These are phyloP conservation scores for Wickerhamomyces ciferrii DNA, from an alignment of 805 yeast species.

Conservation along the genomic window DNA sequence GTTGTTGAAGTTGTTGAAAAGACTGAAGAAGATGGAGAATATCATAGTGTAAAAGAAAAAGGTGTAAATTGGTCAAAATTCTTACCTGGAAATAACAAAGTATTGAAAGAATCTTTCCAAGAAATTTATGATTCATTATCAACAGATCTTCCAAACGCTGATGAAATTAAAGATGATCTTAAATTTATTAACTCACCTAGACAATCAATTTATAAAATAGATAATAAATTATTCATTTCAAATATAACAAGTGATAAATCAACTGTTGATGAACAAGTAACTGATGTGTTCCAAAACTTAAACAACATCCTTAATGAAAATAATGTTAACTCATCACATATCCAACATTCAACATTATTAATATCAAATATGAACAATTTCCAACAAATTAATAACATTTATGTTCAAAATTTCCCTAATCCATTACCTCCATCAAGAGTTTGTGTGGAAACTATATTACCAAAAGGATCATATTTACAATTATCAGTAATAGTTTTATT, in stretches of 20 bases:
- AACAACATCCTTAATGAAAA: constrained; percentile 25
- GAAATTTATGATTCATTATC: constrained; percentile 23
- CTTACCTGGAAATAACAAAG: constrained; percentile 5
- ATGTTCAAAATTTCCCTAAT: constrained; percentile 46
- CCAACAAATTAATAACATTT: constrained; percentile 52
- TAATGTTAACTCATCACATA: constrained; percentile 34
- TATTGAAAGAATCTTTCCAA: constrained; percentile 37
- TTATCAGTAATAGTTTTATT: constrained; percentile 54
- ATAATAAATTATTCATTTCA: constrained; percentile 34
- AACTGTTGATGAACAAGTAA: constrained; percentile 38
- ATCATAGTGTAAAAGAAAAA: constrained; percentile 11
- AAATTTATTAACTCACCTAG: neutral
- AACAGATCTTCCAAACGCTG: neutral
- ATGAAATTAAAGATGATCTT: neutral
- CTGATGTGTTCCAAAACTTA: constrained; percentile 44
- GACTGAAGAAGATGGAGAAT: constrained; percentile 15
- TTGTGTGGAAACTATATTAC: constrained; percentile 63
- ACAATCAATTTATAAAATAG: constrained; percentile 15
- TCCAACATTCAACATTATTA: constrained; percentile 57
- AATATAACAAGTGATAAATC: constrained; percentile 28
- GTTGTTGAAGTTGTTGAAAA: constrained; percentile 44
- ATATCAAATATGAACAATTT: constrained; percentile 65
- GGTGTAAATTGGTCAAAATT: constrained; percentile 18
- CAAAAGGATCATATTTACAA: constrained; percentile 35
- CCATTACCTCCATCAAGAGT: constrained; percentile 86